A percentile compares a stretch with the other conserved stretches of the same genome.
phyloP scores from a whole-genome alignment of 169 alveolate species.

The Plasmodium inui region DNA sequence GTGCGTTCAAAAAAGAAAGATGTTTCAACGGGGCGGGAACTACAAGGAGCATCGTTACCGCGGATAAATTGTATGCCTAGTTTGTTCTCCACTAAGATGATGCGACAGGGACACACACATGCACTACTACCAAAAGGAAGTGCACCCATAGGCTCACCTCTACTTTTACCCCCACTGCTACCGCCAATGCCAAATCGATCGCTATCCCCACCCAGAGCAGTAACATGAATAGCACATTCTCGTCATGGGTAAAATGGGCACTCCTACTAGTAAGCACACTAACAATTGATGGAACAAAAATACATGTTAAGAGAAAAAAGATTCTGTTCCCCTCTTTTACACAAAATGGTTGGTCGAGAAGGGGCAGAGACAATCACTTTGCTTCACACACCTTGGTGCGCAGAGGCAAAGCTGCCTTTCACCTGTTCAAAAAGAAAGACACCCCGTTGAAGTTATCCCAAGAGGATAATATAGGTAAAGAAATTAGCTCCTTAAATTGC shows the following conservation, averaged over 20 bases:
- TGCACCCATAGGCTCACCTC: neutral
- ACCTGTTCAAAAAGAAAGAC: neutral
- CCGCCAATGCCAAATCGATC: neutral
- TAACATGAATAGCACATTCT: conserved; percentile 24
- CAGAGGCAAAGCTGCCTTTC: neutral
- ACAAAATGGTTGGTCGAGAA: neutral
- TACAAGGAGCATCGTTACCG: neutral
- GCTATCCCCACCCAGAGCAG: neutral
- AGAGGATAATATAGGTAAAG: neutral
- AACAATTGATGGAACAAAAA: neutral
- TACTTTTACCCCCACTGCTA: neutral
- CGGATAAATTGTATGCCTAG: neutral
- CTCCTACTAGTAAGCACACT: conserved; percentile 8
- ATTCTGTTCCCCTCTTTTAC: conserved; percentile 11
- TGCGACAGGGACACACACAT: neutral
- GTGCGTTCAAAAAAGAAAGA: neutral
- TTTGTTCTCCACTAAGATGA: neutral
- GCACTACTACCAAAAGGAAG: neutral
- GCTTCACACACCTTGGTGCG: neutral
- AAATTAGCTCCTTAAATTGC: neutral
- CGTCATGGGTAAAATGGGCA: conserved; percentile 13
- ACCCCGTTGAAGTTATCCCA: neutral
- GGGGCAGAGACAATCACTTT: neutral
- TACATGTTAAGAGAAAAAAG: conserved; percentile 2
- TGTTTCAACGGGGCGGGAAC: neutral